Conservation (phyloP, 495 filamentous ascomycete genomes). For the Hypoxylon crocopeplum region DNA sequence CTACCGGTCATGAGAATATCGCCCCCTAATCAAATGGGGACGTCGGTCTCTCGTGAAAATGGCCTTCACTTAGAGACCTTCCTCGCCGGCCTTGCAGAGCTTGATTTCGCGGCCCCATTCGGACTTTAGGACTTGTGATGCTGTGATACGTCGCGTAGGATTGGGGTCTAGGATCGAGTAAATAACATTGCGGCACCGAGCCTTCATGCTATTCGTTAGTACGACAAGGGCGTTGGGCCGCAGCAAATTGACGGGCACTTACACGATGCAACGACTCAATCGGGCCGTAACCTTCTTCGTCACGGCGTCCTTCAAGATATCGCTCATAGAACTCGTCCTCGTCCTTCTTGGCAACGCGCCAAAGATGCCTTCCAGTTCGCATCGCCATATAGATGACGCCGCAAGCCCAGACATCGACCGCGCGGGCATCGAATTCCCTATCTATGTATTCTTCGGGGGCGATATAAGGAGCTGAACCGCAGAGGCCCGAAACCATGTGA, state of each 20-base stretch:
- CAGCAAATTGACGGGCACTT: slow-evolving; percentile 50
- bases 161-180: slow-evolving; percentile 99
- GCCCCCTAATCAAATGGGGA: slow-evolving; percentile 4
- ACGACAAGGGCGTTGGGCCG: slow-evolving; percentile 2
- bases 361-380: slow-evolving; percentile 94
- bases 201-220: slow-evolving; percentile 59
- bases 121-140: slow-evolving; percentile 94
- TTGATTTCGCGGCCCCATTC: slow-evolving; percentile 98
- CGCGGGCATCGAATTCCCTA: slow-evolving; percentile 93
- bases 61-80: slow-evolving; percentile 66
- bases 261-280: slow-evolving; percentile 96
- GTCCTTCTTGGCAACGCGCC: slow-evolving; percentile 93
- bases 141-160: slow-evolving; percentile 86
- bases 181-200: slow-evolving; percentile 96
- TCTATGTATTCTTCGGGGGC: slow-evolving; percentile 96
- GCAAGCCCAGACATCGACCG: slow-evolving; percentile 97
- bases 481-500: slow-evolving; percentile 96
- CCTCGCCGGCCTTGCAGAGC: slow-evolving; percentile 92
- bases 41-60: background rate
- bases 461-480: slow-evolving; percentile 96
- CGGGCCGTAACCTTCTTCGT: slow-evolving; percentile 93
- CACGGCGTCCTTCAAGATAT: slow-evolving; percentile 88
- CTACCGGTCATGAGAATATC: background rate
- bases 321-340: slow-evolving; percentile 97
- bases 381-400: slow-evolving; percentile 99